Conservation (phyloP, 2,329 filamentous ascomycete genomes). For the Diplodia sapinea region DNA sequence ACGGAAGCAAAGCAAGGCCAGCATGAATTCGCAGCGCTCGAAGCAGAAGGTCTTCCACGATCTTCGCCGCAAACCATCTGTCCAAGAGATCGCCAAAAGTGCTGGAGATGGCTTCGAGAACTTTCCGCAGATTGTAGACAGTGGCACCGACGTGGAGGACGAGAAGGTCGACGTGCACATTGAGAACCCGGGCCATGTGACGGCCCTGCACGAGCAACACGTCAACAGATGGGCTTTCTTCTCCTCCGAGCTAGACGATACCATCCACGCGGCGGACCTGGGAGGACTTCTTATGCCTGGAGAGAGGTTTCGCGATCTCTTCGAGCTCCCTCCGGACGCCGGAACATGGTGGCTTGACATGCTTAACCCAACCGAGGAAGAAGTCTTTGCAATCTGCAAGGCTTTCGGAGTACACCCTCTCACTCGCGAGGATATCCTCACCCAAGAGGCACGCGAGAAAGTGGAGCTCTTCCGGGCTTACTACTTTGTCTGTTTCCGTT, state of each 20-base stretch:
- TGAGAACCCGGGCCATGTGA: constrained; percentile 38
- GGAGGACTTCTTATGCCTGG: constrained; percentile 87
- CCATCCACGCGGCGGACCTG: constrained; percentile 87
- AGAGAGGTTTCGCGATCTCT: constrained; percentile 87
- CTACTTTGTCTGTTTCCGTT: constrained; percentile 97
- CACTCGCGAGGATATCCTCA: constrained; percentile 94
- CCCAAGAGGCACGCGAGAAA: constrained; percentile 95
- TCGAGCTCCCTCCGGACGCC: constrained; percentile 70
- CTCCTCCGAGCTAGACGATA: constrained; percentile 91
- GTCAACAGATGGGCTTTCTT: constrained; percentile 94
- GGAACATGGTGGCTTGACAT: constrained; percentile 99
- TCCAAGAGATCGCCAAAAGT: constrained; percentile 40
- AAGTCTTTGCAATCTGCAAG: constrained; percentile 85
- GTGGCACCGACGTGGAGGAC: constrained; percentile 49
- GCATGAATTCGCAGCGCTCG: constrained; percentile 50
- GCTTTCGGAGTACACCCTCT: constrained; percentile 95
- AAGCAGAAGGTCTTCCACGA: constrained; percentile 66
- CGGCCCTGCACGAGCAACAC: constrained; percentile 56
- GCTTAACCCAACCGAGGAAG: constrained; percentile 85
- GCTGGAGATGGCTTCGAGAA: constrained; percentile 36
- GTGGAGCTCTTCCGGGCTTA: constrained; percentile 97
- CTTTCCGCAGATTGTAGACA: constrained; percentile 30
- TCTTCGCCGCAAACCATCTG: constrained; percentile 50
- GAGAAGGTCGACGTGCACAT: constrained; percentile 48
- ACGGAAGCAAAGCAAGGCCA: constrained; percentile 42